A percentile compares a stretch with the other conserved stretches of the same genome.
These are phyloP conservation scores for Yarrowia hollandica DNA, from an alignment of 805 yeast genomes.

Conservation along the genomic window DNA sequence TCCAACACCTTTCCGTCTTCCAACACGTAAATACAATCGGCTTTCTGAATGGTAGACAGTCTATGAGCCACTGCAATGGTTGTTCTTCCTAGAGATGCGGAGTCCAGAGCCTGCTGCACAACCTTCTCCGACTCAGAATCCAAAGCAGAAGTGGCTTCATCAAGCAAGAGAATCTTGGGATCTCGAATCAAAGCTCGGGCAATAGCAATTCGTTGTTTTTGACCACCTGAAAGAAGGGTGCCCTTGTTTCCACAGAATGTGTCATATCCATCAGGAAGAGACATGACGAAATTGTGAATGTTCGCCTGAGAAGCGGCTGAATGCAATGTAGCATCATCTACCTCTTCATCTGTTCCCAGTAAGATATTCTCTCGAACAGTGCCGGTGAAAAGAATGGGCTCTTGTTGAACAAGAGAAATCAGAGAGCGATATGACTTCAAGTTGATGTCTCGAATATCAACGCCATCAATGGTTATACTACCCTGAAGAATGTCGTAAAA, in stretches of 20 bases:
- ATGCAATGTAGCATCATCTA: constrained; percentile 48
- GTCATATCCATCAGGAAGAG: constrained; percentile 61
- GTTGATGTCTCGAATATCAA: constrained; percentile 50
- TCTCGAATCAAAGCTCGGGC: constrained; percentile 70
- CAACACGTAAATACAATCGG: constrained; percentile 62
- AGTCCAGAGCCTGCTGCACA: constrained; percentile 68
- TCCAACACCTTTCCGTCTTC: constrained; percentile 64
- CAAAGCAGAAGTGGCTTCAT: constrained; percentile 68
- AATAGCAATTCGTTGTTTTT: constrained; percentile 72
- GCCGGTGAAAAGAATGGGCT: constrained; percentile 58
- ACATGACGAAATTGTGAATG: constrained; percentile 55
- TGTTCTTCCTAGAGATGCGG: constrained; percentile 70
- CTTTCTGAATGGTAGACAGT: constrained; percentile 63
- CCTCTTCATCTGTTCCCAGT: constrained; percentile 46
- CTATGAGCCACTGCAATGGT: constrained; percentile 86
- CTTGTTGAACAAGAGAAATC: constrained; percentile 64
- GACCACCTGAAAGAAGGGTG: constrained; percentile 68
- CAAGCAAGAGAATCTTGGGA: constrained; percentile 63
- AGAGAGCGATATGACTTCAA: constrained; percentile 52
- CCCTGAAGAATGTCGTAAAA: constrained; percentile 55
- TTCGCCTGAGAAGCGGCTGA: constrained; percentile 54
- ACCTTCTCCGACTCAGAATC: constrained; percentile 72
- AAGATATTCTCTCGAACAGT: constrained; percentile 55
- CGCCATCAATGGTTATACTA: constrained; percentile 53
- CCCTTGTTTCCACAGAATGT: constrained; percentile 59